A percentile compares a stretch with the other conserved stretches of the same genome.
Conservation (phyloP, 2,329 filamentous ascomycete genomes). For the Alternaria sp. region DNA sequence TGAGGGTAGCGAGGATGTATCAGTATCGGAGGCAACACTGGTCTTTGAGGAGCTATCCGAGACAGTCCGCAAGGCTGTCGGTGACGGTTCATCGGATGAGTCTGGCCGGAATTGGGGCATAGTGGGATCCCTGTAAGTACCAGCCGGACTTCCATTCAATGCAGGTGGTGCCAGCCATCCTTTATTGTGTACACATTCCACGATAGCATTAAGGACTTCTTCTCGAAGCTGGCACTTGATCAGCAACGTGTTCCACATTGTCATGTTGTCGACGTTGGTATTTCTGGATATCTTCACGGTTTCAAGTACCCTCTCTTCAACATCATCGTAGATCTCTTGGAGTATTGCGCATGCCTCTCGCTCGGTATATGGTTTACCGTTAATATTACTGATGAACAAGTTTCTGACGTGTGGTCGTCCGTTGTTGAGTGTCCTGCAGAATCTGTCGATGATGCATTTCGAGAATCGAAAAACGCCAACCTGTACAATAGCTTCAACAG, state of each 20-base stretch:
- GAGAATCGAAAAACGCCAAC: conserved; percentile 40
- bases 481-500: conserved; percentile 26
- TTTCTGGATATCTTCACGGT: conserved; percentile 16
- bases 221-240: conserved; percentile 29
- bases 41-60: conserved; percentile 4
- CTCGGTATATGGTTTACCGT: conserved; percentile 8
- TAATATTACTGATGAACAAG: conserved; percentile 17
- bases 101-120: conserved; percentile 75
- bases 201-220: conserved; percentile 29
- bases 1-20: conserved; percentile 6
- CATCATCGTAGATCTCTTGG: conserved; percentile 17
- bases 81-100: conserved; percentile 29
- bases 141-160: background rate
- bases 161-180: conserved; percentile 27
- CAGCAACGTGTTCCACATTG: conserved; percentile 37
- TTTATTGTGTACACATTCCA: conserved; percentile 18
- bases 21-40: conserved; percentile 8
- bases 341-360: conserved; percentile 16
- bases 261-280: conserved; percentile 20
- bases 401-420: conserved; percentile 5
- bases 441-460: conserved; percentile 33
- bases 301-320: conserved; percentile 28
- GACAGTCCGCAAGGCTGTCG: background rate
- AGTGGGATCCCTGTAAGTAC: conserved; percentile 63
- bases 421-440: conserved; percentile 24